Base-by-base conservation (phyloP, 371 early-diverging fungal genomes). In the Modicella reniformis region DNA sequence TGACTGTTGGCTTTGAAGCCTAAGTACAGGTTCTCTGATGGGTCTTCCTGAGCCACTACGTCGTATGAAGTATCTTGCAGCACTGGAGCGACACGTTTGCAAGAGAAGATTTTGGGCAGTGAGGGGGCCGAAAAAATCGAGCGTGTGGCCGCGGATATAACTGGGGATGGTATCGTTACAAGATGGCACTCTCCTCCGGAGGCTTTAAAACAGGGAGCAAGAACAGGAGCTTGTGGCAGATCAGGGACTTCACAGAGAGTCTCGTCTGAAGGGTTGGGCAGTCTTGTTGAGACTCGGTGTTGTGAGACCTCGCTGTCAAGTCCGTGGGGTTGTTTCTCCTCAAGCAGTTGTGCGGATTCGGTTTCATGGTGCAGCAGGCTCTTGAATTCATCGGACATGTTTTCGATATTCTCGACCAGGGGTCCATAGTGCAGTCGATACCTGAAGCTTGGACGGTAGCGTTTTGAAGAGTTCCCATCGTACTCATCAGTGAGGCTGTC, bases 331-430 rank as follows among this genome's bases (percentile, higher is more conserved):
- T n/a, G 23, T 23, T 25, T 37, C 28, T n/a, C 41, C 3, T 57
- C 57, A 19, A n/a, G 7, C 19, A 6, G 29, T 19, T 32, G 9
- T 19, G 44, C 54, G 21, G 40, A 17, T 28, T 2, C 29, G 26
- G 6, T 19, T 28, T 41, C 25, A 44, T 5, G 23, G 28, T 8
- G 15, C 29, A 30, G 21, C 10, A 23, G 32, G 32, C 19, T 7
- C 32, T 32, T 29, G 28, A 28, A 19, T 32, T 29, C 23, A n/a
- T 61, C 23, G 56, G 21, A 33, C 15, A 54, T 57, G 56, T 57
- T 59, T 37, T 71, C 72, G 12, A 71, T 71, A 37, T 71, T 71
- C 52, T 71, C 72, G n/a, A 71, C 41, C 2, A 60, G 34, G 2
- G 72, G 51, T 17, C 72, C 65, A 40, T 71, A 60, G 26, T 59